Conservation (phyloP, 2,329 filamentous ascomycete species). For the Sporothrix variecibatus region DNA sequence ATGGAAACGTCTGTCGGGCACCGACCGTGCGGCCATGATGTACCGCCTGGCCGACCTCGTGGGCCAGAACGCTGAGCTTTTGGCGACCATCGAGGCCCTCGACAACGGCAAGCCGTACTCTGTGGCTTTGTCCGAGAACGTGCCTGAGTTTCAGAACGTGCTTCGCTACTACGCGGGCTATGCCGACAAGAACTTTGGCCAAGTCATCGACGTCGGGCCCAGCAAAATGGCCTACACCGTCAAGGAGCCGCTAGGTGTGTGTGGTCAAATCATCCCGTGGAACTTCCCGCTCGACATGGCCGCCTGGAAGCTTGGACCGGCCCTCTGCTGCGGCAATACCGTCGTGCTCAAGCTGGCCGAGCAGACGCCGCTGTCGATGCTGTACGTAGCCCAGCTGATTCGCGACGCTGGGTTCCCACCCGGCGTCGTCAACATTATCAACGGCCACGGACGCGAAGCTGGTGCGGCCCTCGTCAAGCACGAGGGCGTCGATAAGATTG, state of each 20-base stretch:
- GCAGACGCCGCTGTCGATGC: constrained; percentile 61
- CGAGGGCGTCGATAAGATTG: constrained; percentile 67
- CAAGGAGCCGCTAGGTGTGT: constrained; percentile 75
- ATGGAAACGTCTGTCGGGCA: constrained; percentile 69
- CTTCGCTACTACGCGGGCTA: constrained; percentile 77
- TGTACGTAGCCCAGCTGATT: constrained; percentile 64
- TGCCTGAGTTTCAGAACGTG: constrained; percentile 51
- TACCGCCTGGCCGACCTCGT: constrained; percentile 70
- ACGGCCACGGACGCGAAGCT: constrained; percentile 65
- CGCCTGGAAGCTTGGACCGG: constrained; percentile 71
- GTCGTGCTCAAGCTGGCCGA: constrained; percentile 64
- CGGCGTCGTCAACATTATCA: constrained; percentile 72
- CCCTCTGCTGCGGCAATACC: constrained; percentile 61
- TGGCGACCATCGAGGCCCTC: constrained; percentile 66
- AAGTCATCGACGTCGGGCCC: constrained; percentile 71
- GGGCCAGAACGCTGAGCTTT: constrained; percentile 58
- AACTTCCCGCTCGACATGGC: constrained; percentile 73
- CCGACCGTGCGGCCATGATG: constrained; percentile 69
- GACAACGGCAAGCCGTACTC: constrained; percentile 79
- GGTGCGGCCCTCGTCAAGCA: constrained; percentile 68
- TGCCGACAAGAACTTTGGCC: constrained; percentile 77
- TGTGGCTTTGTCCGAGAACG: constrained; percentile 64
- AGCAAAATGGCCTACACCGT: constrained; percentile 76
- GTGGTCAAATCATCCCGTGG: constrained; percentile 74
- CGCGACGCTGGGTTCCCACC: constrained; percentile 73